Percentiles rank a stretch among this genome's conserved stretches.
These are phyloP conservation scores for Streptanthus diversifolius DNA, from an alignment of 345 rosid genomes.

Conservation along the genomic window DNA sequence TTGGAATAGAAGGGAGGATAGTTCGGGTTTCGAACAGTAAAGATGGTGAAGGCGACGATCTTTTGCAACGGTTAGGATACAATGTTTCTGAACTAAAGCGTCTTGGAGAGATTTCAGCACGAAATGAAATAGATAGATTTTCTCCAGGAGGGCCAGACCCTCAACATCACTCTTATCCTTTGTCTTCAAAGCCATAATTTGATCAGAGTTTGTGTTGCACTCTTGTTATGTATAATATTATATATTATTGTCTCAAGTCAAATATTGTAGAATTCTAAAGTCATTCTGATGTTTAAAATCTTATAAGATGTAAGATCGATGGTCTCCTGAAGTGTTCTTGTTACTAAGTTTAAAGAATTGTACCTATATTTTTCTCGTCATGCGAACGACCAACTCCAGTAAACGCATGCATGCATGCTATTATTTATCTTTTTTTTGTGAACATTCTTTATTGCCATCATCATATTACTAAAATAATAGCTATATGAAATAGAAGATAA, in stretches of 20 bases:
- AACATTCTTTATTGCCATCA: background rate
- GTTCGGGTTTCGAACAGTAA: conserved; percentile 6
- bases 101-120: conserved; percentile 9
- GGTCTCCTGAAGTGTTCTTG: background rate
- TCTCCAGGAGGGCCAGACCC: conserved; percentile 41
- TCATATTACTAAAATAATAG: background rate
- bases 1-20: conserved; percentile 21
- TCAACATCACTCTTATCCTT: conserved; percentile 36
- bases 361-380: background rate
- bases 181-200: conserved; percentile 24
- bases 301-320: conserved; percentile 14
- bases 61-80: conserved; percentile 34
- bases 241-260: background rate
- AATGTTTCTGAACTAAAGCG: conserved; percentile 26
- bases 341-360: background rate
- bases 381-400: background rate
- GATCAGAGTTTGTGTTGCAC: conserved; percentile 4
- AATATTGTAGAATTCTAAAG: background rate
- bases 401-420: background rate
- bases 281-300: background rate
- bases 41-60: conserved; percentile 22
- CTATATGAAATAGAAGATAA: too few species aligned
- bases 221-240: conserved; percentile 1
- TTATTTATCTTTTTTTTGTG: background rate
- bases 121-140: conserved; percentile 20